Evolutionary conservation across 441 rosid genomes (phyloP).

Genomic region (Erysimum cheiri): DNA sequence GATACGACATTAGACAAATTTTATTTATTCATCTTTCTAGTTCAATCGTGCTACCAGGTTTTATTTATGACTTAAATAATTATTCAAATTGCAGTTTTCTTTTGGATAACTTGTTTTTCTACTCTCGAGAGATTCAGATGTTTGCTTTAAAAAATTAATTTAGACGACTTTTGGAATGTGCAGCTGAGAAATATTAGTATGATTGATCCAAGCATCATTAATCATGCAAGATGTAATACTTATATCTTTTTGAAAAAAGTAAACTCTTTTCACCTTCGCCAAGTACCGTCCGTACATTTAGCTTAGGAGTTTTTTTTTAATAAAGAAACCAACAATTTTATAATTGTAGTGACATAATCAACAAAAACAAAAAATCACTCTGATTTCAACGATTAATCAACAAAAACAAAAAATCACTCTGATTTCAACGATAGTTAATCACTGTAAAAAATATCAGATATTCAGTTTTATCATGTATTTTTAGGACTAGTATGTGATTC

Average conservation of each 20-base stretch:
- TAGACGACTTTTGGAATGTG: constrained; percentile 48
- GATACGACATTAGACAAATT: neutral
- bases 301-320: constrained; percentile 1
- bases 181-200: constrained; percentile 10
- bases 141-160: constrained; percentile 30
- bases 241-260: constrained; percentile 16
- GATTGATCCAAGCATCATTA: constrained; percentile 24
- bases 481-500: neutral
- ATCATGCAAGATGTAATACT: constrained; percentile 34
- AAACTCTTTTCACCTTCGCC: constrained; percentile 34
- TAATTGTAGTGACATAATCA: neutral
- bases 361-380: neutral
- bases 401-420: neutral
- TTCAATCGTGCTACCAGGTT: constrained; percentile 40
- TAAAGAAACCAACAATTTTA: neutral
- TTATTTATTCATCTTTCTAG: neutral
- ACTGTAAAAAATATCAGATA: neutral
- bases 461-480: neutral
- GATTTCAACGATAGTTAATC: neutral
- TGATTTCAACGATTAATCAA: no score
- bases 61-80: constrained; percentile 13
- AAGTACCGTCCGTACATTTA: neutral
- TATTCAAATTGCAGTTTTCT: neutral
- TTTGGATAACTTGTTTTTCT: constrained; percentile 16
- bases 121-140: constrained; percentile 30